Evolutionary conservation across 1,284 basidiomycete genomes (phyloP).

Genomic region (Erythrobasidium hasegawianum): DNA sequence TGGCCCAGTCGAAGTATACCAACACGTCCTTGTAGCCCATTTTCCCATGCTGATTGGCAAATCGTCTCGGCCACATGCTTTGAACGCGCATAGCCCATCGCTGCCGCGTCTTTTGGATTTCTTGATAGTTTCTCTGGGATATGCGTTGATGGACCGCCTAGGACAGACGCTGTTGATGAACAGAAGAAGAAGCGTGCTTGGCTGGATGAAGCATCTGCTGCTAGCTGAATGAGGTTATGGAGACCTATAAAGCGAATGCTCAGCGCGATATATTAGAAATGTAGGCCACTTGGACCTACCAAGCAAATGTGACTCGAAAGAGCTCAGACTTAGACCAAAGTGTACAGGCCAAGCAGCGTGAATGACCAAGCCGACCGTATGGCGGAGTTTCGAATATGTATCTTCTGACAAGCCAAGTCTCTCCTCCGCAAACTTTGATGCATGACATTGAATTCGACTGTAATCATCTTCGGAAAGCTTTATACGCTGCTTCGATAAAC

Average conservation of each 20-base stretch:
- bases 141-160: slow-evolving; percentile 45
- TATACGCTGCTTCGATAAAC: slow-evolving; percentile 43
- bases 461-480: not conserved
- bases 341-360: slow-evolving; percentile 50
- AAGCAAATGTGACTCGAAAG: slow-evolving; percentile 28
- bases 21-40: slow-evolving; percentile 39
- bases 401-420: slow-evolving; percentile 46
- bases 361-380: slow-evolving; percentile 44
- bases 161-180: slow-evolving; percentile 56
- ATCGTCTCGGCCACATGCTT: slow-evolving; percentile 65
- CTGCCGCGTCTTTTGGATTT: slow-evolving; percentile 51
- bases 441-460: slow-evolving; percentile 26
- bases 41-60: slow-evolving; percentile 51
- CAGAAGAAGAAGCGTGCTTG: slow-evolving; percentile 57
- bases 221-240: slow-evolving; percentile 18
- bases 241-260: not conserved
- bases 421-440: slow-evolving; percentile 38
- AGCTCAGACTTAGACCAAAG: slow-evolving; percentile 38
- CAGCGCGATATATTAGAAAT: not conserved
- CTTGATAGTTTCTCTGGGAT: slow-evolving; percentile 52
- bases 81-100: slow-evolving; percentile 58
- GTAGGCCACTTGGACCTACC: not conserved
- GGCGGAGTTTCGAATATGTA: slow-evolving; percentile 12
- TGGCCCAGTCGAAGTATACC: slow-evolving; percentile 54
- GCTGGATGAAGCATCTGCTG: slow-evolving; percentile 16